Conservation (phyloP, 495 filamentous ascomycete genomes). For the Cercophora sp. region DNA sequence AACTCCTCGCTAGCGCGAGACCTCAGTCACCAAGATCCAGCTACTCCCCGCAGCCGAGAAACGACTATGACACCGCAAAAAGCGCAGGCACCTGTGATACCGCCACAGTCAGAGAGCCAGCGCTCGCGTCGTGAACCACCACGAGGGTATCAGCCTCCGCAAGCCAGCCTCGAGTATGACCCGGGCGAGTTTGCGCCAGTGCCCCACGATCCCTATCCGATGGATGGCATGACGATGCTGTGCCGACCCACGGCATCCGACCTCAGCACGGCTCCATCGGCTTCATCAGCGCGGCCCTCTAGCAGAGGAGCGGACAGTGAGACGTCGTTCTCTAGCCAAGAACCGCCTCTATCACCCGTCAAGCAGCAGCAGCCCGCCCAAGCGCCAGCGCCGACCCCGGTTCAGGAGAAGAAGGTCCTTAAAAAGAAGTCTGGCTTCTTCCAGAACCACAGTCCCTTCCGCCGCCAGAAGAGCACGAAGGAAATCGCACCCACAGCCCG, state of each 20-base stretch:
- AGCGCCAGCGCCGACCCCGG: conserved; percentile 19
- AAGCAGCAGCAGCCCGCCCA: conserved; percentile 49
- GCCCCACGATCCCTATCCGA: conserved; percentile 90
- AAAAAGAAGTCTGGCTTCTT: conserved; percentile 93
- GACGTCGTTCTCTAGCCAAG: conserved; percentile 85
- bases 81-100: conserved; percentile 9
- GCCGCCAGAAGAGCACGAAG: conserved; percentile 85
- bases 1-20: conserved; percentile 63
- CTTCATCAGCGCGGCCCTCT: conserved; percentile 66
- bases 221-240: conserved; percentile 98
- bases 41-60: conserved; percentile 50
- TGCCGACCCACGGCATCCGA: conserved; percentile 87
- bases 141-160: conserved; percentile 24
- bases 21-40: conserved; percentile 53
- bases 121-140: conserved; percentile 13
- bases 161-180: conserved; percentile 44
- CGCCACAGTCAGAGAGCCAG: conserved; percentile 15
- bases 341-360: conserved; percentile 42
- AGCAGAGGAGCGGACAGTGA: conserved; percentile 92
- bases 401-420: conserved; percentile 62
- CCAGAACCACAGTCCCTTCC: conserved; percentile 85
- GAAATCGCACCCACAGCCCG: conserved; percentile 52
- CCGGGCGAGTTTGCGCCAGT: conserved; percentile 60
- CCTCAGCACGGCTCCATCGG: conserved; percentile 63
- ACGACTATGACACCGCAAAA: conserved; percentile 54